Base-by-base conservation (phyloP, 2,329 filamentous ascomycete species). In the Phialemonium atrogriseum region DNA sequence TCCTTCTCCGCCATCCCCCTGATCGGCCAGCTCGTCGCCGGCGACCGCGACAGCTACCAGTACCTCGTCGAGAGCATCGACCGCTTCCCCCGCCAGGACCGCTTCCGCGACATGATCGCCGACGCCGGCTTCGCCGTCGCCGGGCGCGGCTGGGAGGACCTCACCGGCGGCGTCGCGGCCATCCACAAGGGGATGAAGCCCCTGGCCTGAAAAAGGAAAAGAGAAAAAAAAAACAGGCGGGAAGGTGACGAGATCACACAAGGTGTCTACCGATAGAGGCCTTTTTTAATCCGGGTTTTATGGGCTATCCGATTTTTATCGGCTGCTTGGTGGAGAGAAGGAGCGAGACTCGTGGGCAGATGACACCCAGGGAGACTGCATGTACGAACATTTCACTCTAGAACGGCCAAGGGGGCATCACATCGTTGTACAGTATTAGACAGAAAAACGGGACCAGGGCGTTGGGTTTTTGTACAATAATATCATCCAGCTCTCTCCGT, bases 41-140 rank as follows among this genome's bases (percentile, higher is more conserved):
- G 85, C 6, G 93, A 98, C 55, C 70, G 89, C 35, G 89, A 93
- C 51, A 94, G 86, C 55, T 98, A 98, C 59, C 91, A 98, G 67
- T 98, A 98, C 60, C 69, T 98, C 8, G 91, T 98, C 8, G 91
- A 98, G 69, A 95, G 88, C 58, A 98, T 98, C 56, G 88, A 95
- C 60, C 68, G 74, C 28, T 96, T 96, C 54, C 93, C 91, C 0
- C 80, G 67, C 44, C 93, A 98, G 64, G 70, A 77, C 32, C 77
- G 85, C 44, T 98, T 94, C 52, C 73, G 80, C 42, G 70, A 75
- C 20, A 87, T 94, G 84, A 91, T 94, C 49, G 58, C 73, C 44
- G 73, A 80, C 16, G 89, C 85, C 4, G 89, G 89, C 2, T 98
- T 98, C 51, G 65, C 83, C 41, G 77, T 94, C 25, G 86, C 84